These are phyloP conservation scores for Neltuma alba DNA, from an alignment of 306 rosid genomes.

Conservation along the genomic window DNA sequence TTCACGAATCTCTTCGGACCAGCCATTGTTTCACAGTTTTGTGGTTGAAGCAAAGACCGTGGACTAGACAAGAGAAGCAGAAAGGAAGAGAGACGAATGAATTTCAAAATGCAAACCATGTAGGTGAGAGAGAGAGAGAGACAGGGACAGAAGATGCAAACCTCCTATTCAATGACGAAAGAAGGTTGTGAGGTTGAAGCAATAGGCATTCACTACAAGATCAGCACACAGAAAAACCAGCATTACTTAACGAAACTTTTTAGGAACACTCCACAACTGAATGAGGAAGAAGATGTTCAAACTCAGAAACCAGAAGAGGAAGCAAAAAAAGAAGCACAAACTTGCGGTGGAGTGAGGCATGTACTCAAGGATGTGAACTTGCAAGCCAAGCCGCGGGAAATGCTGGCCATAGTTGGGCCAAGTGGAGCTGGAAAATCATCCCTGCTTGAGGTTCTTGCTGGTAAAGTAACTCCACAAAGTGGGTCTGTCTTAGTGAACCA, in stretches of 20 bases:
- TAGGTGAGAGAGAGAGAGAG: no score
- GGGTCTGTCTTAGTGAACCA: constrained; percentile 73
- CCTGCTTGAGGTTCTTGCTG: constrained; percentile 83
- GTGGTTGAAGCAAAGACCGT: constrained; percentile 38
- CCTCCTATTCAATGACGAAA: constrained; percentile 58
- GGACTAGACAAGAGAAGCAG: constrained; percentile 32
- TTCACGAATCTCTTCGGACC: constrained; percentile 29
- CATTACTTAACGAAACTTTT: constrained; percentile 50
- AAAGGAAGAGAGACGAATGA: constrained; percentile 37
- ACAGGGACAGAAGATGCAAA: not conserved
- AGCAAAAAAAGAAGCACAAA: constrained; percentile 40
- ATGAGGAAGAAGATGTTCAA: constrained; percentile 32
- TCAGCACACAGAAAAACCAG: constrained; percentile 47
- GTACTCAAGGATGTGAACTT: constrained; percentile 67
- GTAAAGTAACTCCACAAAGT: constrained; percentile 58
- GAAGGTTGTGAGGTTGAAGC: constrained; percentile 89
- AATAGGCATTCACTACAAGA: constrained; percentile 67
- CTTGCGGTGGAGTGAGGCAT: constrained; percentile 48
- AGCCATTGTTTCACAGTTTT: constrained; percentile 44
- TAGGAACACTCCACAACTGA: constrained; percentile 42
- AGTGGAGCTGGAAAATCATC: constrained; percentile 97
- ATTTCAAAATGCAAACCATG: constrained; percentile 37
- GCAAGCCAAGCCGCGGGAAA: constrained; percentile 74
- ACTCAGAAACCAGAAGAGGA: constrained; percentile 39
- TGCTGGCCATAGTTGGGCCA: constrained; percentile 92